Conservation (phyloP, 2,329 filamentous ascomycete genomes). For the Penicillium sp. region DNA sequence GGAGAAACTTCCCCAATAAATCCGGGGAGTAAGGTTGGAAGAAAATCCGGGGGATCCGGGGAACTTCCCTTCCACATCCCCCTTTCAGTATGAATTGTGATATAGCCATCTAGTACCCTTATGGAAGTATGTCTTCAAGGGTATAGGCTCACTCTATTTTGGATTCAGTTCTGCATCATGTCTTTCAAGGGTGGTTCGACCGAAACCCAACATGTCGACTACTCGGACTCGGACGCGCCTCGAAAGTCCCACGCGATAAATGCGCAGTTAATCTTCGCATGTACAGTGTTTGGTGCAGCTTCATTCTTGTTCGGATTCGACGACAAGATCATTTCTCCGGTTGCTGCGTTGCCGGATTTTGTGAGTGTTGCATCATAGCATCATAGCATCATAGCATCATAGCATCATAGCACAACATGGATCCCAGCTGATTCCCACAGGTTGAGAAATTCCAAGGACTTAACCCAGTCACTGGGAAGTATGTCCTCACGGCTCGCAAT, state of each 20-base stretch:
- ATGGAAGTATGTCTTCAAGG: not conserved
- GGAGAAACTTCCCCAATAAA: conserved; percentile 15
- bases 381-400: not conserved
- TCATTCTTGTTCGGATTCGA: conserved; percentile 36
- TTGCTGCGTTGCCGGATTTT: conserved; percentile 28
- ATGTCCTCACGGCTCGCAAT: conserved; percentile 32
- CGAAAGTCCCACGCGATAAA: conserved; percentile 23
- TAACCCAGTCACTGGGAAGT: conserved; percentile 22
- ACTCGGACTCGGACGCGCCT: not conserved
- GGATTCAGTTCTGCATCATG: conserved; percentile 9
- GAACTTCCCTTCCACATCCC: not conserved
- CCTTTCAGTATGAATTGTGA: not conserved
- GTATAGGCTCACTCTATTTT: not conserved
- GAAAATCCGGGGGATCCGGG: conserved; percentile 3
- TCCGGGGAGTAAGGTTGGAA: not conserved
- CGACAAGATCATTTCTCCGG: conserved; percentile 34
- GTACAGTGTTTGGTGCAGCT: conserved; percentile 29
- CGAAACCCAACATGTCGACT: conserved; percentile 23
- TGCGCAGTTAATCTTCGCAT: conserved; percentile 25
- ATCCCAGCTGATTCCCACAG: conserved; percentile 13
- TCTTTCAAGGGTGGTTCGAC: not conserved
- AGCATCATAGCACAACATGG: not conserved
- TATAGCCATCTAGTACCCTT: not conserved
- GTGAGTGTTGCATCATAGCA: conserved; percentile 15
- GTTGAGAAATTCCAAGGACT: conserved; percentile 32